Evolutionary conservation across 2,329 filamentous ascomycete genomes (phyloP).

Genomic region (Microcera coccophila): DNA sequence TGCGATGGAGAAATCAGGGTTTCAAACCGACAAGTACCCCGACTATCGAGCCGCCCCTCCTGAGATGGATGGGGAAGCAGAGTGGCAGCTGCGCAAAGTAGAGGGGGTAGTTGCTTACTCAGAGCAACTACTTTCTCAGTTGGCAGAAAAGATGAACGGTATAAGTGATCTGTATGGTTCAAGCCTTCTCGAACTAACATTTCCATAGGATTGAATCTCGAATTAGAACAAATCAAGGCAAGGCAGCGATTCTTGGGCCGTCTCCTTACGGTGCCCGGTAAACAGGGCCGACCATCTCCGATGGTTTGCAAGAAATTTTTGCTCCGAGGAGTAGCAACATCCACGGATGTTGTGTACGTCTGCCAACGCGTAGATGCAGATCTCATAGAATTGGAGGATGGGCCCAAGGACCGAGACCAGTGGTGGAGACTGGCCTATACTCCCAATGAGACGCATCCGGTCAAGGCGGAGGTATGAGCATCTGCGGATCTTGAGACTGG

Average conservation of each 20-base stretch:
- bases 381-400: conserved; percentile 40
- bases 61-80: conserved; percentile 33
- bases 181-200: conserved; percentile 18
- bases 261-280: conserved; percentile 39
- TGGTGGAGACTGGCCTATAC: conserved; percentile 54
- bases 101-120: too few relatives aligned
- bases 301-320: conserved; percentile 45
- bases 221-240: conserved; percentile 31
- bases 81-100: conserved; percentile 28
- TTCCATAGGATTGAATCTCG: conserved; percentile 26
- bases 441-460: conserved; percentile 37
- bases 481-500: neutral
- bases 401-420: conserved; percentile 38
- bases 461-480: conserved; percentile 46
- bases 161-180: conserved; percentile 12
- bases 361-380: conserved; percentile 42
- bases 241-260: conserved; percentile 37
- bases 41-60: conserved; percentile 39
- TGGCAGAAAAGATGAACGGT: conserved; percentile 36
- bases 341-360: conserved; percentile 46
- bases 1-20: conserved; percentile 36
- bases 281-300: conserved; percentile 33
- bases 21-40: conserved; percentile 37
- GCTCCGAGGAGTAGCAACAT: conserved; percentile 50
- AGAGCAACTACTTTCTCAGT: conserved; percentile 32